These are phyloP conservation scores for Lachancea kluyveri DNA, from an alignment of 805 yeast species.

Conservation along the genomic window DNA sequence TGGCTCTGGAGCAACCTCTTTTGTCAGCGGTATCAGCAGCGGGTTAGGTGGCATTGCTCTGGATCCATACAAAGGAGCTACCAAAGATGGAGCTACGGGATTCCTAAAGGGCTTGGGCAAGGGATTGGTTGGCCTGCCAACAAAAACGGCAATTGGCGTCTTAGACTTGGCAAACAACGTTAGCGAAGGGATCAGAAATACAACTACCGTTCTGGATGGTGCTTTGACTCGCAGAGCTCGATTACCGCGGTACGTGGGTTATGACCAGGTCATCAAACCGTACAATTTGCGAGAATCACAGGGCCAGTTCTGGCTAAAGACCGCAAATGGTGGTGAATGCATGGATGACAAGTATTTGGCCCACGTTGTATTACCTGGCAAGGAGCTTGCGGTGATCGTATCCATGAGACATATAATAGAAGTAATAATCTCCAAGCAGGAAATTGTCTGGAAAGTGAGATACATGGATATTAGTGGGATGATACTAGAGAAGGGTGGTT, in stretches of 20 bases:
- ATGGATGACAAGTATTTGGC: conserved; percentile 74
- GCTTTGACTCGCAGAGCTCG: conserved; percentile 75
- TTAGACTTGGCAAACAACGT: conserved; percentile 89
- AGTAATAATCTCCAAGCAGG: conserved; percentile 54
- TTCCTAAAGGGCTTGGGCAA: conserved; percentile 91
- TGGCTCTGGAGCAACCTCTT: conserved; percentile 80
- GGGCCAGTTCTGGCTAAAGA: conserved; percentile 89
- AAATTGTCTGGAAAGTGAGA: conserved; percentile 63
- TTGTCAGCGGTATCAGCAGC: conserved; percentile 78
- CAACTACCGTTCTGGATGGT: conserved; percentile 83
- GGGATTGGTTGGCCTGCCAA: conserved; percentile 93
- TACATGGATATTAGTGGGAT: conserved; percentile 65
- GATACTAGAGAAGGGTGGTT: conserved; percentile 73
- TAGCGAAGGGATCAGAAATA: conserved; percentile 88
- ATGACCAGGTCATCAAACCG: conserved; percentile 67
- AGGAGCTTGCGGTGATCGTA: conserved; percentile 68
- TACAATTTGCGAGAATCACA: conserved; percentile 79
- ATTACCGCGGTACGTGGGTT: conserved; percentile 69
- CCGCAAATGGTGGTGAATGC: conserved; percentile 73
- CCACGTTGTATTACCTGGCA: conserved; percentile 77
- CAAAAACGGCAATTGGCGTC: conserved; percentile 93
- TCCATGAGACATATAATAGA: conserved; percentile 66
- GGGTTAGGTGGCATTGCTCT: conserved; percentile 87
- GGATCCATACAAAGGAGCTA: conserved; percentile 87
- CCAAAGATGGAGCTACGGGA: conserved; percentile 84